These are phyloP conservation scores for Pyrenochaeta sp. DNA, from an alignment of 2,329 filamentous ascomycete genomes.

Conservation along the genomic window DNA sequence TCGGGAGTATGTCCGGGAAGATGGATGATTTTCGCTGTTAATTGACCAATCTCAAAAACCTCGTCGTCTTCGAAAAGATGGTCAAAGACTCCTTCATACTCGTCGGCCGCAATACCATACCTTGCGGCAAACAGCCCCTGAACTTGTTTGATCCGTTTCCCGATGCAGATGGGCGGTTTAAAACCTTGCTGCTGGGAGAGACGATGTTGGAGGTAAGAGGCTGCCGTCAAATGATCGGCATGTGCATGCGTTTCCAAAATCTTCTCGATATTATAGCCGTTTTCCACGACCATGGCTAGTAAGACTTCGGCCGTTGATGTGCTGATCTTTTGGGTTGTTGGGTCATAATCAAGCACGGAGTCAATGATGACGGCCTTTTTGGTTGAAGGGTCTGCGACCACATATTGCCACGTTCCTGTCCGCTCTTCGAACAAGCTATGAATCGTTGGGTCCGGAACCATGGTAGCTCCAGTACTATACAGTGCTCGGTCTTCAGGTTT, in stretches of 20 bases:
- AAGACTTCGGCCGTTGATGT: constrained; percentile 64
- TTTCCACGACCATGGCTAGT: constrained; percentile 53
- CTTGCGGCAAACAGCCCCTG: constrained; percentile 60
- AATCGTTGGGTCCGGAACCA: constrained; percentile 17
- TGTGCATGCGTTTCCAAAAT: constrained; percentile 71
- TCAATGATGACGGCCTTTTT: constrained; percentile 66
- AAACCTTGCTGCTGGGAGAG: constrained; percentile 45
- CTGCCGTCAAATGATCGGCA: constrained; percentile 68
- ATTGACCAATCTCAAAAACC: constrained; percentile 58
- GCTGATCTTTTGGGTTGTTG: constrained; percentile 53
- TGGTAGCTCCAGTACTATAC: not conserved
- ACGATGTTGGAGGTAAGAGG: constrained; percentile 63
- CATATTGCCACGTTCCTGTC: constrained; percentile 67
- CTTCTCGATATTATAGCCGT: constrained; percentile 58
- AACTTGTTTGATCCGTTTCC: constrained; percentile 61
- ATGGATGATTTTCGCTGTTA: constrained; percentile 60
- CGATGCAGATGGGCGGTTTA: constrained; percentile 62
- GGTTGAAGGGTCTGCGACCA: constrained; percentile 64
- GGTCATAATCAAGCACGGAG: constrained; percentile 67
- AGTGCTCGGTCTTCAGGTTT: not conserved
- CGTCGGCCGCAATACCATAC: constrained; percentile 57
- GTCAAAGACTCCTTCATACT: constrained; percentile 62
- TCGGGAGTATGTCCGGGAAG: constrained; percentile 70
- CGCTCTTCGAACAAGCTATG: constrained; percentile 46
- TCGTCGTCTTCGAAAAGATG: constrained; percentile 64